These are phyloP conservation scores for Boletus sp. DNA, from an alignment of 1,284 basidiomycete species.

Conservation along the genomic window DNA sequence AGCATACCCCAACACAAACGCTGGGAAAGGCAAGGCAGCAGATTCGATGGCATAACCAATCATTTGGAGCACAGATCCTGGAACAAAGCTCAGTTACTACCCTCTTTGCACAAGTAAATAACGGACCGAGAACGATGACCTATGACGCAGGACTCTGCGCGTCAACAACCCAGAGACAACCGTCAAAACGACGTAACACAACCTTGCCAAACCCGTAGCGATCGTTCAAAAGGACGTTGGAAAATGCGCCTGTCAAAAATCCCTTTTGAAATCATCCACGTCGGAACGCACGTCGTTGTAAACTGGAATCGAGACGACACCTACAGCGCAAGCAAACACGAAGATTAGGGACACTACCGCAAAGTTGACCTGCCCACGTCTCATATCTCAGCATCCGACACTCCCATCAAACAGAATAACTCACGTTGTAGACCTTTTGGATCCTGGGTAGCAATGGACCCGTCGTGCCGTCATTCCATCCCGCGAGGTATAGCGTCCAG, in stretches of 20 bases:
- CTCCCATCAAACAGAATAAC: background rate
- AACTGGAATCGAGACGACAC: slow-evolving; percentile 12
- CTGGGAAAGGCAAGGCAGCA: slow-evolving; percentile 66
- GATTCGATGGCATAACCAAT: slow-evolving; percentile 58
- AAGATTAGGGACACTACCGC: slow-evolving; percentile 39
- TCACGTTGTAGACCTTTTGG: slow-evolving; percentile 36
- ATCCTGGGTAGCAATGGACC: slow-evolving; percentile 39
- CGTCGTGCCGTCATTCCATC: slow-evolving; percentile 40
- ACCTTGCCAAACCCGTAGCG: slow-evolving; percentile 41
- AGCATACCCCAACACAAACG: slow-evolving; percentile 58
- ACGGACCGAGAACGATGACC: slow-evolving; percentile 37
- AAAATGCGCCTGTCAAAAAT: slow-evolving; percentile 37
- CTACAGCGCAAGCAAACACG: slow-evolving; percentile 37
- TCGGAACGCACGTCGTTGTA: background rate
- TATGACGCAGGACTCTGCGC: background rate
- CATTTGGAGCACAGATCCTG: slow-evolving; percentile 42
- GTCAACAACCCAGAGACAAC: slow-evolving; percentile 14
- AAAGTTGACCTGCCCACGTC: slow-evolving; percentile 29
- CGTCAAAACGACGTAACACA: background rate
- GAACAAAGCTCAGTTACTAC: background rate
- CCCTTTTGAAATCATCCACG: slow-evolving; percentile 29
- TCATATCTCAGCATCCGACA: background rate
- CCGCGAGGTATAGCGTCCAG: slow-evolving; percentile 36
- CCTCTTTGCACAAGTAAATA: too few species aligned
- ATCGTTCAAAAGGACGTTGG: slow-evolving; percentile 33